A percentile compares a stretch with the other conserved stretches of the same genome.
These are phyloP conservation scores for Clitoria ternatea DNA, from an alignment of 306 rosid genomes.

Conservation along the genomic window DNA sequence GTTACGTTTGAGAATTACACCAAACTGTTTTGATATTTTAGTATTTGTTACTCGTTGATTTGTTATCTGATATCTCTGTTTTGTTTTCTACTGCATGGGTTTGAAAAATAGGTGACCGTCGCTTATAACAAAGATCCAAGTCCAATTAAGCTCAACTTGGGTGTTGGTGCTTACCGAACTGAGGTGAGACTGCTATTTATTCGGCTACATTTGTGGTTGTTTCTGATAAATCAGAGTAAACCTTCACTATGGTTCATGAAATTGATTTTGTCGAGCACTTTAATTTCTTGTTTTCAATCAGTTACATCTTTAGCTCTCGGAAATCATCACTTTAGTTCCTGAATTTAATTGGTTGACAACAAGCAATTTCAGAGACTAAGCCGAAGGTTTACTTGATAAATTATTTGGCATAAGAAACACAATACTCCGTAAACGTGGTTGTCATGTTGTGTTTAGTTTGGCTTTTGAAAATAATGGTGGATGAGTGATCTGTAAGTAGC, in stretches of 20 bases:
- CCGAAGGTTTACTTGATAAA: too few species aligned
- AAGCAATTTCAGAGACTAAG: too few species aligned
- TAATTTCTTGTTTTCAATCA: too few species aligned
- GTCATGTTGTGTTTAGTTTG: slow-evolving; percentile 1
- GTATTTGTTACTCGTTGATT: background rate
- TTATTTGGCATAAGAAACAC: background rate
- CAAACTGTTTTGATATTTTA: background rate
- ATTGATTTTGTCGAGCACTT: too few species aligned
- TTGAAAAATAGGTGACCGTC: slow-evolving; percentile 65
- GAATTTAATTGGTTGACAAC: too few species aligned
- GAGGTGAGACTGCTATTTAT: slow-evolving; percentile 51
- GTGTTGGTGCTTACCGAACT: slow-evolving; percentile 97
- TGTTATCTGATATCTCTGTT: too few species aligned
- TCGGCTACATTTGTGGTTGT: background rate
- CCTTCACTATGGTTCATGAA: too few species aligned
- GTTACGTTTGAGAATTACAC: slow-evolving; percentile 1
- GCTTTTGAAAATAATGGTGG: background rate
- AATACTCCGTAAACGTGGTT: background rate
- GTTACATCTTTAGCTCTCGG: too few species aligned
- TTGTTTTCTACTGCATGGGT: background rate
- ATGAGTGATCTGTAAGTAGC: background rate
- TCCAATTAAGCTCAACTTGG: slow-evolving; percentile 84
- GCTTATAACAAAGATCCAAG: slow-evolving; percentile 94
- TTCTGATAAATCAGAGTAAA: too few species aligned
- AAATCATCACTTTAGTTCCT: too few species aligned